Base-by-base conservation (phyloP, 2,329 filamentous ascomycete genomes). In the Diaporthe citriasiana region DNA sequence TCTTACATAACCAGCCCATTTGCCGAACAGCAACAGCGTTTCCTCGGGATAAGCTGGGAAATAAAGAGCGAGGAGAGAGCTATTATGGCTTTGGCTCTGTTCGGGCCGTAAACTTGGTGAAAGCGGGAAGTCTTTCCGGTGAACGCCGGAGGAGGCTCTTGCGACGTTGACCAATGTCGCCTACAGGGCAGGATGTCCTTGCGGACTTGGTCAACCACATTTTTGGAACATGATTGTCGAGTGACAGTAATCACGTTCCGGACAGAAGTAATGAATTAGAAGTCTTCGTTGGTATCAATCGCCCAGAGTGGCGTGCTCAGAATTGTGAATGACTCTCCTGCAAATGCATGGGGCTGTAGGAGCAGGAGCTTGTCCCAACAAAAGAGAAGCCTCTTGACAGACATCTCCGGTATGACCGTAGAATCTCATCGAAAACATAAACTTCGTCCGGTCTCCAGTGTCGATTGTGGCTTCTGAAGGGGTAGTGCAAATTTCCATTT, bases 341-440 rank as follows among this genome's bases (percentile, higher is more conserved):
- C n/a, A 12, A 42, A 25, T 27, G 4, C 3, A 50, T 25, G 47
- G n/a, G n/a, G n/a, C n/a, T 51, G 7, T 51, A 9, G n/a, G n/a
- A 51, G 25, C 47, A 4, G 4, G n/a, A 25, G 12, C 47, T 51
- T 27, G 10, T 50, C 25, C 19, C 27, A 19, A 4, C 3, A 8
- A 33, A 40, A 19, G 9, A 35, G 13, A 33, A 27, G n/a, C 8
- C 15, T n/a, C 19, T 13, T 19, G 25, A 9, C 8, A 10, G 15
- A 19, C 8, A 6, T 42, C 7, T 33, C 25, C 1, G 40, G n/a
- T 7, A 4, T 30, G 25, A 19, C 25, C 17, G n/a, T 30, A 3
- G 1, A n/a, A 1, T 33, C 3, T 25, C 10, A 13, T 7, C 1
- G 3, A 25, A 33, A 12, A 47, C 1, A 1, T 1, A 13, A 7